A percentile compares a stretch with the other conserved stretches of the same genome.
These are phyloP conservation scores for Phytophthora quininea DNA, from an alignment of 352 stramenopile genomes.

Conservation along the genomic window DNA sequence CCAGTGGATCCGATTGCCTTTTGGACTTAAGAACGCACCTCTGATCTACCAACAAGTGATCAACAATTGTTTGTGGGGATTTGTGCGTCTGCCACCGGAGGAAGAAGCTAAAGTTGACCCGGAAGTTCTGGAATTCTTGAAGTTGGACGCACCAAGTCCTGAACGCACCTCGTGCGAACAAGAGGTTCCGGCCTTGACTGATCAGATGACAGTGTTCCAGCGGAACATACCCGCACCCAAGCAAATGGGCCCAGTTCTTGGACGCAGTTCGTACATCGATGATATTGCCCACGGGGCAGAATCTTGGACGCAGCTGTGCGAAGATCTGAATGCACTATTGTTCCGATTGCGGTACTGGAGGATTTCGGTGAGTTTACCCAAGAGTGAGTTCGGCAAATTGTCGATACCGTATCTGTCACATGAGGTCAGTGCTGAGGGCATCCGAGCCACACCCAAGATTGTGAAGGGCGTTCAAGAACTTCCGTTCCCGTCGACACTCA, in stretches of 20 bases:
- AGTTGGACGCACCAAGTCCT: not conserved
- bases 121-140: conserved; percentile 2
- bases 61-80: conserved; percentile 16
- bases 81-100: not conserved
- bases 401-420: conserved; percentile 19
- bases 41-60: conserved; percentile 16
- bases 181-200: not conserved
- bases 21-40: not conserved
- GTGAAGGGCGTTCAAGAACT: too few relatives aligned
- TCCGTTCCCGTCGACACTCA: conserved; percentile 7
- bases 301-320: conserved; percentile 17
- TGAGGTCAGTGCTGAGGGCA: conserved; percentile 3
- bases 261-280: conserved; percentile 32
- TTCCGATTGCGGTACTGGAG: conserved; percentile 18
- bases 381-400: conserved; percentile 24
- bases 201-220: not conserved
- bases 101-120: not conserved
- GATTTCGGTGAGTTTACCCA: conserved; percentile 25
- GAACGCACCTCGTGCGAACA: not conserved
- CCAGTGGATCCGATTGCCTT: conserved; percentile 21
- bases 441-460: conserved; percentile 2
- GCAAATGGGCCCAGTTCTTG: not conserved
- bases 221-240: not conserved
- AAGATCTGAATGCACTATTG: conserved; percentile 12
- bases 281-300: conserved; percentile 17